Evolutionary conservation across 192 early-diverging fungal species (phyloP).

Genomic region (Geranomyces michiganensis): DNA sequence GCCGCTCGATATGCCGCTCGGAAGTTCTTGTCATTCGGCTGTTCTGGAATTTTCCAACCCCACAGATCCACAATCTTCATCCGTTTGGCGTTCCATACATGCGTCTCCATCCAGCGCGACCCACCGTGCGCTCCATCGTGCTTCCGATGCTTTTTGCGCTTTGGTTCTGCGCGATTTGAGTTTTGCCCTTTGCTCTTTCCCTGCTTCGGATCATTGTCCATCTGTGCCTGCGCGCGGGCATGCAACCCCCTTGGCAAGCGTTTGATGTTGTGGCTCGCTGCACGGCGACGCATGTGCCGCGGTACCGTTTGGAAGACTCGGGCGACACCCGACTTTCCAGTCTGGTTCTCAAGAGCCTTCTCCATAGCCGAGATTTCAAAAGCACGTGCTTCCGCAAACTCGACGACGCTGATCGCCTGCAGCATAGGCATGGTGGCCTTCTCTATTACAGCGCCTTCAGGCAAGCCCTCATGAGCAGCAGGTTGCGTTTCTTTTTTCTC

Average conservation of each 20-base stretch:
- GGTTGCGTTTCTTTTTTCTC: background rate
- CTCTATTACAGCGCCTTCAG: background rate
- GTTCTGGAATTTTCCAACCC: constrained; percentile 77
- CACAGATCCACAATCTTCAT: constrained; percentile 91
- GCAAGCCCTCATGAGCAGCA: background rate
- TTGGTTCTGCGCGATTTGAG: constrained; percentile 43
- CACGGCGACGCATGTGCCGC: constrained; percentile 86
- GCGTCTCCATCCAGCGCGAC: constrained; percentile 92
- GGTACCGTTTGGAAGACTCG: constrained; percentile 91
- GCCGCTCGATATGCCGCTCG: constrained; percentile 75
- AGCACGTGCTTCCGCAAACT: constrained; percentile 72
- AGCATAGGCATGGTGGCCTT: background rate
- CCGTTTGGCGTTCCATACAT: constrained; percentile 98
- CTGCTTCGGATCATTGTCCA: constrained; percentile 44
- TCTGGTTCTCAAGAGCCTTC: constrained; percentile 68
- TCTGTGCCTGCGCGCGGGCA: constrained; percentile 76
- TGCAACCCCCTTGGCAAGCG: constrained; percentile 83
- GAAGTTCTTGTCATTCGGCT: constrained; percentile 85
- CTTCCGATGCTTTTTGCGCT: constrained; percentile 31
- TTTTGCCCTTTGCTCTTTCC: constrained; percentile 44
- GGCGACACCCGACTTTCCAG: constrained; percentile 45
- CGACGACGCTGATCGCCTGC: constrained; percentile 56
- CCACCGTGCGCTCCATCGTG: constrained; percentile 32
- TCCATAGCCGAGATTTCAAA: constrained; percentile 89
- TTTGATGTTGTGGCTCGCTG: constrained; percentile 93